Conservation (phyloP, 305 asterid species). For the Withania somnifera region DNA sequence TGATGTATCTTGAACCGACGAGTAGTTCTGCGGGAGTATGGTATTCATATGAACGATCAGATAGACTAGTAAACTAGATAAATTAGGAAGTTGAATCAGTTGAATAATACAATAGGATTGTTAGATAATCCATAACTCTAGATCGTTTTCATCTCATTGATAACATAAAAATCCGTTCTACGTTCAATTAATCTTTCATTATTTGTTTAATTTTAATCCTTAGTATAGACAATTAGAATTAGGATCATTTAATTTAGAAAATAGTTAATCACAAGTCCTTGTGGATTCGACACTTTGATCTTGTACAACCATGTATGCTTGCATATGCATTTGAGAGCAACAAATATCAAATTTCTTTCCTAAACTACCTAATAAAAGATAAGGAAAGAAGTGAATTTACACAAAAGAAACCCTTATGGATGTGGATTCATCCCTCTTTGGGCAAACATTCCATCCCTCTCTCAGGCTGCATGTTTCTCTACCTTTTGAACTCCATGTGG, state of each 20-base stretch:
- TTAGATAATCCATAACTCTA: too few species aligned
- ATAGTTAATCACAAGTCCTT: not conserved
- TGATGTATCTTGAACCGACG: too few species aligned
- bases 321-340: not conserved
- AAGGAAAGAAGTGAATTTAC: not conserved
- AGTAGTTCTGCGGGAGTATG: too few species aligned
- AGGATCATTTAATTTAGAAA: not conserved
- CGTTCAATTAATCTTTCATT: not conserved
- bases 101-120: too few species aligned
- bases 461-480: not conserved
- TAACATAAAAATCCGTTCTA: not conserved
- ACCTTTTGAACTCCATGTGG: not conserved
- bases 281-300: not conserved
- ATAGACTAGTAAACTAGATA: too few species aligned
- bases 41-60: too few species aligned
- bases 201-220: not conserved
- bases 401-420: too few species aligned
- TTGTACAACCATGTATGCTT: not conserved
- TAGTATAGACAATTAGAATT: not conserved
- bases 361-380: not conserved
- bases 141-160: too few species aligned
- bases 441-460: not conserved
- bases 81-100: too few species aligned
- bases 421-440: not conserved
- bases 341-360: not conserved